A percentile compares a stretch with the other conserved stretches of the same genome.
These are phyloP conservation scores for Pyrrhoderma lamaoense DNA, from an alignment of 1,284 basidiomycete genomes.

Conservation along the genomic window DNA sequence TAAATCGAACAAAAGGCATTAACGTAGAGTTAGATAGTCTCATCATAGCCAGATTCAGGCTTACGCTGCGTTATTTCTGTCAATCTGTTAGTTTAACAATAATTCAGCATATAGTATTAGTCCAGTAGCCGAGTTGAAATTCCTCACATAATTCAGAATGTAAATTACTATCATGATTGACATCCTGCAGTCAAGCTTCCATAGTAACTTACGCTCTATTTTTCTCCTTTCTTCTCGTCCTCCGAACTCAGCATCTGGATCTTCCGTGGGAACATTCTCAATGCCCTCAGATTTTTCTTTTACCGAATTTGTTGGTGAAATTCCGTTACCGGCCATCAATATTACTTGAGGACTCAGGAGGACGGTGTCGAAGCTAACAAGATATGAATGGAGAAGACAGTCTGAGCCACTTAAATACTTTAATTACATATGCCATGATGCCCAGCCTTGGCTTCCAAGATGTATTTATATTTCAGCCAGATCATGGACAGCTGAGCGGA, in stretches of 20 bases:
- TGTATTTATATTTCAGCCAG: too few species aligned
- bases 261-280: neutral
- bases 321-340: too few species aligned
- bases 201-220: conserved; percentile 40
- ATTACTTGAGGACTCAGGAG: too few species aligned
- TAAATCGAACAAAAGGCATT: neutral
- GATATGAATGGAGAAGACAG: too few species aligned
- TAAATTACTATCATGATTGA: conserved; percentile 46
- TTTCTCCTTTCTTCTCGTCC: conserved; percentile 34
- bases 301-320: neutral
- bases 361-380: too few species aligned
- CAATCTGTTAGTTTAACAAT: conserved; percentile 36
- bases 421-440: too few species aligned
- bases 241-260: conserved; percentile 37
- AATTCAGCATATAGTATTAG: conserved; percentile 26
- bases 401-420: too few species aligned
- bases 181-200: conserved; percentile 44
- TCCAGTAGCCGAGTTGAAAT: conserved; percentile 39
- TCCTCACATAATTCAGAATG: conserved; percentile 45
- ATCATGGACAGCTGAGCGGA: too few species aligned
- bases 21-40: neutral
- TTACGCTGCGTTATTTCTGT: conserved; percentile 60
- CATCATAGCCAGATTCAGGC: conserved; percentile 20
- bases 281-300: conserved; percentile 1
- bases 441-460: too few species aligned